Percentiles rank a stretch among this genome's conserved stretches.
Conservation (phyloP, 768 basidiomycete genomes). For the Mycena floridula region DNA sequence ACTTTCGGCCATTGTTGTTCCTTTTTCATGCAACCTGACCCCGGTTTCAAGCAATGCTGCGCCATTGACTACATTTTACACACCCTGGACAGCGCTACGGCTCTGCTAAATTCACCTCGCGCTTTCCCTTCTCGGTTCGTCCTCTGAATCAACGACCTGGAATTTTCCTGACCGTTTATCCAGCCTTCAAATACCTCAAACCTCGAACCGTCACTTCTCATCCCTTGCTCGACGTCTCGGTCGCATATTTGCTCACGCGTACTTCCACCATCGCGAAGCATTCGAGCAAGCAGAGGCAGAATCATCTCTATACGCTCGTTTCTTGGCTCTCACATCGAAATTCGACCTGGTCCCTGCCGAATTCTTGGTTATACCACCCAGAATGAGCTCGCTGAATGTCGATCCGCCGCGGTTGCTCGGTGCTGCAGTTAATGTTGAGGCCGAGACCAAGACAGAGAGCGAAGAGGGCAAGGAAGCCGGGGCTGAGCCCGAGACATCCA, state of each 20-base stretch:
- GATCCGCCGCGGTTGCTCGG: slow-evolving; percentile 36
- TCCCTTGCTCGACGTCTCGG: slow-evolving; percentile 88
- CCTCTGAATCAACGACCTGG: background rate
- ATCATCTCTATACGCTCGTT: slow-evolving; percentile 84
- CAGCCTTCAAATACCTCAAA: slow-evolving; percentile 75
- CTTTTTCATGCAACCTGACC: background rate
- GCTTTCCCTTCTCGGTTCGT: slow-evolving; percentile 87
- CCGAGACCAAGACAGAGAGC: slow-evolving; percentile 4
- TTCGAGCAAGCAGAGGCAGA: slow-evolving; percentile 91
- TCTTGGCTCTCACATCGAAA: slow-evolving; percentile 73
- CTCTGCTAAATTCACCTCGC: slow-evolving; percentile 82
- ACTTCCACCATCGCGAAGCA: slow-evolving; percentile 88
- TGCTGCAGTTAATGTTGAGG: slow-evolving; percentile 29
- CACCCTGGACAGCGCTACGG: slow-evolving; percentile 90
- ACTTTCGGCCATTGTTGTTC: background rate
- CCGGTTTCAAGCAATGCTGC: slow-evolving; percentile 70
- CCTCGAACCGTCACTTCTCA: slow-evolving; percentile 83
- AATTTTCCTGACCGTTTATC: background rate
- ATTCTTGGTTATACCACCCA: slow-evolving; percentile 74
- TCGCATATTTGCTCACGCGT: slow-evolving; percentile 94
- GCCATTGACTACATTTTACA: slow-evolving; percentile 95
- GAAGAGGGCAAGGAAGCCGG: no score
- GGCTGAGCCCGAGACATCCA: slow-evolving; percentile 9
- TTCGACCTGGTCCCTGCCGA: slow-evolving; percentile 80
- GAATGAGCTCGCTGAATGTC: slow-evolving; percentile 26